phyloP scores from a whole-genome alignment of 202 grass and related monocot genomes.

The Tripidium arundinaceum region DNA sequence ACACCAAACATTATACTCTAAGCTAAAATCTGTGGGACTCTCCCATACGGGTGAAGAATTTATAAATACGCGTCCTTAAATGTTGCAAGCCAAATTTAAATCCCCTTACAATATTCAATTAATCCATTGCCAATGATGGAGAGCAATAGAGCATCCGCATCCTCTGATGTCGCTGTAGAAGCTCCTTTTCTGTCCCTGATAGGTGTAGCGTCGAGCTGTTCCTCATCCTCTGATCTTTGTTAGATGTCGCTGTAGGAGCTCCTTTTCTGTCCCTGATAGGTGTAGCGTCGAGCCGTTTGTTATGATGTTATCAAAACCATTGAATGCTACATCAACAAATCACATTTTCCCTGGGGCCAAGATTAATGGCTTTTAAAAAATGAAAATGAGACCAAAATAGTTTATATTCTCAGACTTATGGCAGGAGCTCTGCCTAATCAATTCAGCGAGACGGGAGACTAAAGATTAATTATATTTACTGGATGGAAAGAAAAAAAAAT shows the following conservation, averaged over 20 bases:
- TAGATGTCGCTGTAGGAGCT: not conserved
- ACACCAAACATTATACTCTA: no score
- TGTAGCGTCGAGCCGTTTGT: not conserved
- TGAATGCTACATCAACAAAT: not conserved
- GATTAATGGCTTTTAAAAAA: not conserved
- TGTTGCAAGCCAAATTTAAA: not conserved
- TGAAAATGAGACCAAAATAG: not conserved
- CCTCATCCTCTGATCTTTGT: not conserved
- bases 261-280: not conserved
- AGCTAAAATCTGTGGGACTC: no score
- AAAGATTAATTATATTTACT: not conserved
- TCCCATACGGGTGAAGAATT: not conserved
- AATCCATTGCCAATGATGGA: not conserved
- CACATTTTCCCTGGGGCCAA: not conserved
- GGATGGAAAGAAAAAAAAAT: not conserved
- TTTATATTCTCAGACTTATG: not conserved
- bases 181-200: not conserved
- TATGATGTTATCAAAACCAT: not conserved
- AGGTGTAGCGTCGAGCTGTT: not conserved
- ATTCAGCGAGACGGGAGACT: not conserved
- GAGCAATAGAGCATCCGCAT: not conserved
- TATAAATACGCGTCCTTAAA: no score
- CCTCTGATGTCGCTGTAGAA: not conserved
- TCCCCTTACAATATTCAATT: not conserved
- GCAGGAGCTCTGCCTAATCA: not conserved